phyloP scores from a whole-genome alignment of 2,329 filamentous ascomycete genomes.

The Aspergillus pseudoterreus region DNA sequence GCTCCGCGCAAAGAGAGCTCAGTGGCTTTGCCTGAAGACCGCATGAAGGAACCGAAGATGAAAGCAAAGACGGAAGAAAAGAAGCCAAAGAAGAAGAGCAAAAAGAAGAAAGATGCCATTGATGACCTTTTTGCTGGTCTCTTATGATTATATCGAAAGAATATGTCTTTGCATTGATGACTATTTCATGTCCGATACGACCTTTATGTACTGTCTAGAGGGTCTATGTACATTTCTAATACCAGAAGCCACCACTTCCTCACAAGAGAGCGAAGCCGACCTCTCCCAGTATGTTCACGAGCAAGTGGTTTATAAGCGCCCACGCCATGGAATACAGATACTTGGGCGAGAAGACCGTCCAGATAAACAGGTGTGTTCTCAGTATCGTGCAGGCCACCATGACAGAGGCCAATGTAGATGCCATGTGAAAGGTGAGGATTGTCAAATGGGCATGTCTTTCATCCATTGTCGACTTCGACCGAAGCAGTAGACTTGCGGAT shows the following conservation, averaged over 20 bases:
- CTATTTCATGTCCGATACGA: too few relatives aligned
- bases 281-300: conserved; percentile 64
- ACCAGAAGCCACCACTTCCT: too few relatives aligned
- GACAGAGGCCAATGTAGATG: conserved; percentile 64
- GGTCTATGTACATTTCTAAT: too few relatives aligned
- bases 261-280: conserved; percentile 9
- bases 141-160: conserved; percentile 22
- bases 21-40: neutral
- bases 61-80: conserved; percentile 10
- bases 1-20: neutral
- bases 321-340: conserved; percentile 90
- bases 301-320: conserved; percentile 75
- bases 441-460: conserved; percentile 52
- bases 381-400: conserved; percentile 86
- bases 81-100: conserved; percentile 46
- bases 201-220: too few relatives aligned
- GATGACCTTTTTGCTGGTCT: conserved; percentile 68
- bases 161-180: too few relatives aligned
- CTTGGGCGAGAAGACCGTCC: conserved; percentile 98
- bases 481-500: conserved; percentile 51
- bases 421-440: conserved; percentile 67
- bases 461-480: conserved; percentile 9
- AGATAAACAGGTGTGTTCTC: conserved; percentile 90
- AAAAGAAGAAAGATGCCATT: conserved; percentile 61
- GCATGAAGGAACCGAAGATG: neutral